Evolutionary conservation across 257 asterid genomes (phyloP), one percentile per base, ranked within the genome.

Genomic region (Rubia yunnanensis): DNA sequence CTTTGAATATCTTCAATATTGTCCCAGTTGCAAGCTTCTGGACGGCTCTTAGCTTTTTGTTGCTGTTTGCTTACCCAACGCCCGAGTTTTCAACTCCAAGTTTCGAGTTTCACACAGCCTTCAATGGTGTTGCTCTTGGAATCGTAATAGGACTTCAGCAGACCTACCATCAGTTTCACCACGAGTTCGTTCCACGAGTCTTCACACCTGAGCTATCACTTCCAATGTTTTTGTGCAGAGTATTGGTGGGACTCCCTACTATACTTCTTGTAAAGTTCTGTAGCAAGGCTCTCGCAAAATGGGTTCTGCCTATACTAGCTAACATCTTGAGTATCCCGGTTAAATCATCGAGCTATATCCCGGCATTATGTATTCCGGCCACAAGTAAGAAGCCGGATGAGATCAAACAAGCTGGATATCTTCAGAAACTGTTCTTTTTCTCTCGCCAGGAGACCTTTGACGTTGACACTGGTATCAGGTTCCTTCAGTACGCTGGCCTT

Each of bases 61-160:
- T 94, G 78, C 86, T 94, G 77, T 94, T 94, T 76, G 99, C 99
- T 61, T 90, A 94, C 74, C 99, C 99, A 26, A 88, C 89, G n/a
- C 99, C 96, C 24, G 95, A 88, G 77, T 49, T 78, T 70, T 85
- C 95, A 23, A 94, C 98, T 28, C 99, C 98, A 57, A 90, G 99
- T 82, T 90, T 83, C 58, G 99, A 94, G 84, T 94, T 72, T 71
- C 92, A 91, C 77, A 85, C 95, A 57, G 94, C 99, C 72, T 86
- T 94, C 83, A 69, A 76, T 35, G 99, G 98, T 52, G 99, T 94
- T 73, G 89, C 87, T 52, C 73, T 94, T 73, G 99, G 99, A 73
- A 86, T 91, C 50, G 96, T 94, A 86, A 90, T 74, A 23, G 99
- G 99, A 49, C 36, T 88, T 74, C 99, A 90, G 78, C 99, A 86